Evolutionary conservation across 1,139 yeast species (phyloP), one percentile per base, ranked within the genome.

Genomic region (Candida sojae): DNA sequence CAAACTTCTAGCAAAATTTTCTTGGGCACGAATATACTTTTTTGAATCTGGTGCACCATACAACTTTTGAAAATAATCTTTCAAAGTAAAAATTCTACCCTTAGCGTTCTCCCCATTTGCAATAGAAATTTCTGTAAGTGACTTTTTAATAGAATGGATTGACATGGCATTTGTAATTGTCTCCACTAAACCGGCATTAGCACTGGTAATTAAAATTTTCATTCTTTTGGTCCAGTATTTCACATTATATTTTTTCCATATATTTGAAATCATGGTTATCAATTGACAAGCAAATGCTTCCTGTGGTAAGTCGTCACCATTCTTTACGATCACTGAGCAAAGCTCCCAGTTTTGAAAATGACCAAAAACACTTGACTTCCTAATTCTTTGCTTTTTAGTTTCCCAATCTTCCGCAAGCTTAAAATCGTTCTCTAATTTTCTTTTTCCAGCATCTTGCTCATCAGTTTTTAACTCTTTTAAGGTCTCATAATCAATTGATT

Each of bases 221-320:
- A 93, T 93, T 53, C 84, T 78, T 57, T 92, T 92, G 0, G 93
- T 95, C 98, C 99, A 93, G 5, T 84, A 88, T 12, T 79, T 83
- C 5, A 86, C 82, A 1, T 75, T 72, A 28, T 81, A 79, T 32
- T 73, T 78, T 45, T 82, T 80, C 98, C 98, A 93, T 42, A 90
- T 84, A 47, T 81, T 83, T 0, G 96, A 86, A 67, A 92, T 88
- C 40, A 96, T 85, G 48, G 88, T 84, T 43, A 93, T 92, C 35
- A 93, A 66, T 62, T 93, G 99, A 56, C 97, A 91, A 0, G 99
- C 99, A 73, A 93, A 91, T 0, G 99, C 97, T 63, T 93, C 99
- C 63, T 93, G 99, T 21, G 97, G 88, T 46, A 93, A 67, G 65
- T 93, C 99, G 59, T 88, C 93, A 30, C 99, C 99, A 44, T 96